A percentile compares a stretch with the other conserved stretches of the same genome.
These are phyloP conservation scores for Apophysomyces sp. DNA, from an alignment of 371 early-diverging fungal species.

Conservation along the genomic window DNA sequence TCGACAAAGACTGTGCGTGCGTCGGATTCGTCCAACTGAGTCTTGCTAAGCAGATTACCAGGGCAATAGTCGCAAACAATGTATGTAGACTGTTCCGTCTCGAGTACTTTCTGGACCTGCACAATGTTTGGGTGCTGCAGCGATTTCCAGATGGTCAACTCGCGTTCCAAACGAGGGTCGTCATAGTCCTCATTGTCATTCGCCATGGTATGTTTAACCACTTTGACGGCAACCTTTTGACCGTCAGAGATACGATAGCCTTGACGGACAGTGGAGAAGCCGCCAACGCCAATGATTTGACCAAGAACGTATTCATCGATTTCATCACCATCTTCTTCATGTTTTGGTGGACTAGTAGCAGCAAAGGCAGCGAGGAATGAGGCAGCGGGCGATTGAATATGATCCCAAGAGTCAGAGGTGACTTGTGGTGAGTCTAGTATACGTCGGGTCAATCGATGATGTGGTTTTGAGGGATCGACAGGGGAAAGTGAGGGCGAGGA, in stretches of 20 bases:
- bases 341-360: slow-evolving; percentile 18
- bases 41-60: slow-evolving; percentile 47
- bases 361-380: slow-evolving; percentile 57
- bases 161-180: slow-evolving; percentile 39
- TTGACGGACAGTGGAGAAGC: slow-evolving; percentile 65
- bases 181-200: neutral
- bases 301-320: slow-evolving; percentile 63
- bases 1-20: slow-evolving; percentile 64
- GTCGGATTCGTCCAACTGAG: slow-evolving; percentile 43
- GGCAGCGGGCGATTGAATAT: slow-evolving; percentile 55
- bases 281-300: slow-evolving; percentile 58
- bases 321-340: slow-evolving; percentile 64
- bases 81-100: slow-evolving; percentile 61
- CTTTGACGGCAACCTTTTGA: slow-evolving; percentile 51
- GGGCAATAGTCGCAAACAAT: slow-evolving; percentile 67
- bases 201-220: slow-evolving; percentile 31
- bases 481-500: slow-evolving; percentile 16
- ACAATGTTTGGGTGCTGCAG: slow-evolving; percentile 69
- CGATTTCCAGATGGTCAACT: slow-evolving; percentile 63
- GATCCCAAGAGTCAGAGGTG: slow-evolving; percentile 47
- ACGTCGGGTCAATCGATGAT: neutral
- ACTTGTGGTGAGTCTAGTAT: slow-evolving; percentile 16
- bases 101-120: slow-evolving; percentile 58
- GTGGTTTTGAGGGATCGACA: slow-evolving; percentile 7
- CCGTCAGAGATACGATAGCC: slow-evolving; percentile 38